These are phyloP conservation scores for Didymella exigua DNA, from an alignment of 2,329 filamentous ascomycete genomes.

Conservation along the genomic window DNA sequence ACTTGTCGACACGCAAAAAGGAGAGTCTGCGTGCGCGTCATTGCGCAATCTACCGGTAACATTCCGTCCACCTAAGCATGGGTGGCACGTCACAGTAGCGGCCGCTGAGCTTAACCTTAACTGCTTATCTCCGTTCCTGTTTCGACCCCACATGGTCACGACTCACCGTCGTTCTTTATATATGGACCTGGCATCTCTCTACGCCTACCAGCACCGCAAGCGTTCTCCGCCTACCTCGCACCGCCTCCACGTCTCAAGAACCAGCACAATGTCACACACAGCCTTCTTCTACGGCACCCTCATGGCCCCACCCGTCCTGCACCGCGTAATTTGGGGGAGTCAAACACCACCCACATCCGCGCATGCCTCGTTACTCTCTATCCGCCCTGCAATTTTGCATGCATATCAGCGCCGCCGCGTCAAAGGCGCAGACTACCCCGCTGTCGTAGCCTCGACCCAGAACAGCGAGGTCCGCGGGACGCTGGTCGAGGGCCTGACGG, in stretches of 20 bases:
- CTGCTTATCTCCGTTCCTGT: conserved; percentile 20
- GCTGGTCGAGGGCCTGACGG: conserved; percentile 76
- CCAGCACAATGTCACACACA: conserved; percentile 49
- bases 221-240: background rate
- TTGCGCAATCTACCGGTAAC: background rate
- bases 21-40: conserved; percentile 4
- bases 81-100: conserved; percentile 31
- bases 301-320: conserved; percentile 88
- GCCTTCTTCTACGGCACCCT: conserved; percentile 73
- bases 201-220: conserved; percentile 8
- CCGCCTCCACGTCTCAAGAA: background rate
- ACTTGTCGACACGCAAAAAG: conserved; percentile 4
- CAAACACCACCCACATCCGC: conserved; percentile 55
- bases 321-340: conserved; percentile 77
- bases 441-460: conserved; percentile 59
- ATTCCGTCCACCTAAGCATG: conserved; percentile 13
- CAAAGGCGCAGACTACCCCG: conserved; percentile 76
- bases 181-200: conserved; percentile 20
- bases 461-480: conserved; percentile 69
- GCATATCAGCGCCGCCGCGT: conserved; percentile 75
- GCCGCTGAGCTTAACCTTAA: conserved; percentile 26
- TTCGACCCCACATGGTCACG: conserved; percentile 19
- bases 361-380: conserved; percentile 62
- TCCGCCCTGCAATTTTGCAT: conserved; percentile 77
- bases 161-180: background rate